Evolutionary conservation across 2,329 filamentous ascomycete species (phyloP), one percentile per base, ranked within the genome.

Genomic region (Sphaerostilbella broomeana): DNA sequence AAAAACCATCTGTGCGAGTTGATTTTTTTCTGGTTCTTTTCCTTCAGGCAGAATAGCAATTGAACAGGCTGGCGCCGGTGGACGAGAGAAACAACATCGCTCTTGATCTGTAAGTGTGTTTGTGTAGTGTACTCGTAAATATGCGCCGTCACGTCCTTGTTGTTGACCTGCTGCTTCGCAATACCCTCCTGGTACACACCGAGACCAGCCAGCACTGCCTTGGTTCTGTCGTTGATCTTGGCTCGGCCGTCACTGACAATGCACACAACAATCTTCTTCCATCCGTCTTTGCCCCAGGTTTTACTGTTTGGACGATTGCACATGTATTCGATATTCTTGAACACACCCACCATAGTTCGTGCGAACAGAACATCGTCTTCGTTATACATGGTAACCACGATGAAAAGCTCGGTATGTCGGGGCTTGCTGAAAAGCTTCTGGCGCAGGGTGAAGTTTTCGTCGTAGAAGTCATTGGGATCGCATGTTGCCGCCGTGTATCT

Each of bases 1-100:
- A 98, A 98, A 69, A 98, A 97, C 92, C 92, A 98, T 60, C 92
- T 75, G 62, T 98, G 92, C 0, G 92, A 97, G 61, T 98, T 98
- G 76, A 98, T 98, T 73, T 98, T 98, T 72, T 98, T 98, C 68
- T 95, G 89, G 60, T 98, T 98, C 77, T 95, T 97, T 60, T 98
- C 92, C 70, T 98, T 98, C 45, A 98, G 65, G 61, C 92, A 98
- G 70, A 98, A 98, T 4, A 98, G 77, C 69, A 98, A 84, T 67
- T 98, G 92, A 2, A 98, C 86, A 0, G 92, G 90, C 46, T 92
- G 88, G 45, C 84, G 84, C 56, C 88, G 86, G 32, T 83, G 82
- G 47, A 92, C 86, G 35, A 97, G 72, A 33, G 81, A 75, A 7
- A 97, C 90, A 28, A 95, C 77, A 44, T 84, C 84, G 51, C 90